phyloP scores from a whole-genome alignment of 2,329 filamentous ascomycete species.

The Phialemoniopsis sp. region DNA sequence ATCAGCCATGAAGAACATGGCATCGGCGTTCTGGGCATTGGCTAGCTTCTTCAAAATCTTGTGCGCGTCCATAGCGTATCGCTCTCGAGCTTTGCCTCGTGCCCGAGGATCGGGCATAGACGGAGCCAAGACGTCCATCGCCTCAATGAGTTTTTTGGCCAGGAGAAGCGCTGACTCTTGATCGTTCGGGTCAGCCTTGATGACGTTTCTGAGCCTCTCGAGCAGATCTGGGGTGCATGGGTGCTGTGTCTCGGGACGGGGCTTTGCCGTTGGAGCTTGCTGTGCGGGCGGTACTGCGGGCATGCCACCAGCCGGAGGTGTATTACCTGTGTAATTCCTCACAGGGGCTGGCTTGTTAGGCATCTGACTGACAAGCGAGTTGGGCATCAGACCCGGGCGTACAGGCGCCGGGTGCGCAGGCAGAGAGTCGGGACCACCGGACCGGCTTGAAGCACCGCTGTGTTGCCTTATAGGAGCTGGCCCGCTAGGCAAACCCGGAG shows the following conservation, averaged over 20 bases:
- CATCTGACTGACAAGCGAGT: slow-evolving; percentile 49
- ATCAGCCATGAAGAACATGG: slow-evolving; percentile 92
- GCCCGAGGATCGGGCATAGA: slow-evolving; percentile 64
- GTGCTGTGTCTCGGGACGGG: slow-evolving; percentile 23
- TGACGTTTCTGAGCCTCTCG: slow-evolving; percentile 65
- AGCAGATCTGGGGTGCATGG: slow-evolving; percentile 78
- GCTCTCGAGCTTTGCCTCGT: slow-evolving; percentile 72
- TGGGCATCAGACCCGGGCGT: slow-evolving; percentile 57
- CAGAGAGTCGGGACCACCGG: slow-evolving; percentile 36
- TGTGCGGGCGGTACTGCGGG: slow-evolving; percentile 16
- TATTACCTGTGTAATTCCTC: slow-evolving; percentile 48
- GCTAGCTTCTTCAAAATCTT: slow-evolving; percentile 90
- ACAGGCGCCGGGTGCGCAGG: slow-evolving; percentile 60
- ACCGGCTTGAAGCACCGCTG: slow-evolving; percentile 20
- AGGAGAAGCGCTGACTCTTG: slow-evolving; percentile 66
- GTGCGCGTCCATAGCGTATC: slow-evolving; percentile 79
- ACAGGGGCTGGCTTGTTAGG: slow-evolving; percentile 55
- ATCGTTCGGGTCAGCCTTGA: slow-evolving; percentile 70
- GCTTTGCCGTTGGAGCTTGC: slow-evolving; percentile 19
- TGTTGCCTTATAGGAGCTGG: slow-evolving; percentile 19
- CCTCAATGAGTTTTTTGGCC: slow-evolving; percentile 83
- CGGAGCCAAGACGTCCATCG: slow-evolving; percentile 69
- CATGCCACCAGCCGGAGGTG: slow-evolving; percentile 29
- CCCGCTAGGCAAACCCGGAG: slow-evolving; percentile 15
- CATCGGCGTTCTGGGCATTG: slow-evolving; percentile 68